phyloP scores from a whole-genome alignment of 345 rosid species.

The Salix exigua region DNA sequence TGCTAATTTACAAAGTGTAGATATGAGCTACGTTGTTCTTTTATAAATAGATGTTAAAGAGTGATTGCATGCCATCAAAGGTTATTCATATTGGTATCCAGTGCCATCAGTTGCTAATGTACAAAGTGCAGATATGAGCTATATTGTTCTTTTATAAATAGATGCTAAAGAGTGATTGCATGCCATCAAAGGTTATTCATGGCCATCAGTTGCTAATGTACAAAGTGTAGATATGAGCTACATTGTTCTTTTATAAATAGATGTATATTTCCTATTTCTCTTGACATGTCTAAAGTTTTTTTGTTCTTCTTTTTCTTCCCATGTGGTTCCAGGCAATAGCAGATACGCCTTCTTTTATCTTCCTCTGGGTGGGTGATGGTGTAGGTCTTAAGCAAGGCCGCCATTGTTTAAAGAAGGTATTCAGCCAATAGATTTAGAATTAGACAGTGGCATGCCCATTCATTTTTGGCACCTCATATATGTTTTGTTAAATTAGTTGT shows the following conservation, averaged over 20 bases:
- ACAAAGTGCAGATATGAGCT: background rate
- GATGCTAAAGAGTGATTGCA: background rate
- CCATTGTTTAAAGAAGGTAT: constrained; percentile 92
- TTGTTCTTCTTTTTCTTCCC: background rate
- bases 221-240: background rate
- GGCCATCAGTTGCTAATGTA: background rate
- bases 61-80: too few species aligned
- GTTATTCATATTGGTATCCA: background rate
- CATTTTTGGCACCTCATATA: background rate
- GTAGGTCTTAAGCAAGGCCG: constrained; percentile 98
- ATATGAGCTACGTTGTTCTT: background rate
- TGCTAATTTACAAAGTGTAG: background rate
- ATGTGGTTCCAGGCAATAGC: constrained; percentile 69
- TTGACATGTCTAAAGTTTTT: background rate
- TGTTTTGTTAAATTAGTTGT: background rate
- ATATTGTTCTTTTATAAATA: background rate
- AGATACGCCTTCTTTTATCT: constrained; percentile 95
- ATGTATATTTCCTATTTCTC: background rate
- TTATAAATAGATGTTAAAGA: background rate
- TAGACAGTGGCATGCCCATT: background rate
- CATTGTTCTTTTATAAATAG: background rate
- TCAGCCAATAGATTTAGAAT: background rate
- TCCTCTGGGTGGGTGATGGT: constrained; percentile 99
- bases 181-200: too few species aligned
- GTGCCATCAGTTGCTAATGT: background rate